Evolutionary conservation across 768 basidiomycete species (phyloP).

Genomic region (Exsudoporus frostii): DNA sequence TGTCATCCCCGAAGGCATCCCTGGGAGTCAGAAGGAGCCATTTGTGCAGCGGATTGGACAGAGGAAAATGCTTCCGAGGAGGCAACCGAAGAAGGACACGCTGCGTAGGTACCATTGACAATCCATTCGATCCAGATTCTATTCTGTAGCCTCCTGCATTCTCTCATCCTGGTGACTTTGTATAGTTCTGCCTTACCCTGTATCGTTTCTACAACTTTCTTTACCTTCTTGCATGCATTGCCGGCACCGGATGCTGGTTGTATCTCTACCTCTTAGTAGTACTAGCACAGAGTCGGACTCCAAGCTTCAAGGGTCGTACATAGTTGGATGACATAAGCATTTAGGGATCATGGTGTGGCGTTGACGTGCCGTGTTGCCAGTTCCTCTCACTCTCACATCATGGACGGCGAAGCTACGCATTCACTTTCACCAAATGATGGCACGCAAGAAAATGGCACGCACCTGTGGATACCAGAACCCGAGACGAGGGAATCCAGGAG

Average conservation of each 20-base stretch:
- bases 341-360: neutral
- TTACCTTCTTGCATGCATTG: neutral
- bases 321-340: conserved; percentile 22
- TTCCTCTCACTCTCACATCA: conserved; percentile 2
- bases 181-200: neutral
- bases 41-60: conserved; percentile 1
- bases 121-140: no score
- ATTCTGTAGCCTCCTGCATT: neutral
- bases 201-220: neutral
- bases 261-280: neutral
- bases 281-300: no score
- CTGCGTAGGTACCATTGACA: conserved; percentile 3
- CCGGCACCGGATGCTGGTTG: neutral
- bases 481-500: conserved; percentile 17
- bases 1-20: neutral
- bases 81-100: conserved; percentile 4
- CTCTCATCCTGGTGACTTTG: neutral
- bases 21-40: neutral
- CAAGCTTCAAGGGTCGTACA: no score
- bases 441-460: conserved; percentile 12
- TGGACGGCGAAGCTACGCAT: conserved; percentile 4
- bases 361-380: neutral
- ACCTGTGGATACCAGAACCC: conserved; percentile 33
- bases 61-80: conserved; percentile 3
- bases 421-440: neutral